Evolutionary conservation across 495 filamentous ascomycete species (phyloP).

Genomic region (Xylaria palmicola): DNA sequence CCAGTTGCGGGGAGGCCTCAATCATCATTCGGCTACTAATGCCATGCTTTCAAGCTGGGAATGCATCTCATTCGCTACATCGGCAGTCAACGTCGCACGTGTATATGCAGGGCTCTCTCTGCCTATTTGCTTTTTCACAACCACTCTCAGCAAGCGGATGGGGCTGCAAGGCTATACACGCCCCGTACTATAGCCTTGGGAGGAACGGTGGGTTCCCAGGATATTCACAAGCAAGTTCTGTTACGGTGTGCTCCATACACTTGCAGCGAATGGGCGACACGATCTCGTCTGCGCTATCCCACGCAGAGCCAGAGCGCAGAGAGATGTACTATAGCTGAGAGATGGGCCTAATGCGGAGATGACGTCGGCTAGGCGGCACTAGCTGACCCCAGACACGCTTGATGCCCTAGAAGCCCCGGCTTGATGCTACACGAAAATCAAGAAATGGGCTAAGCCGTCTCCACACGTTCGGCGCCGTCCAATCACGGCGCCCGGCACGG

Average conservation of each 20-base stretch:
- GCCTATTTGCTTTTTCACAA: background rate
- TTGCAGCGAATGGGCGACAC: too few species aligned
- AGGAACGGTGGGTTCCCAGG: background rate
- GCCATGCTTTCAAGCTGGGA: background rate
- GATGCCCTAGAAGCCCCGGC: background rate
- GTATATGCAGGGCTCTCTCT: background rate
- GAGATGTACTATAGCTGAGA: too few species aligned
- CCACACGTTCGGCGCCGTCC: background rate
- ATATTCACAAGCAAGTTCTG: background rate
- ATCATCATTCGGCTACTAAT: background rate
- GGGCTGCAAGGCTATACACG: background rate
- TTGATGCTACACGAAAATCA: conserved; percentile 19
- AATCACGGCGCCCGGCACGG: background rate
- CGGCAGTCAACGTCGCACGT: background rate
- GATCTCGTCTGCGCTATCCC: background rate
- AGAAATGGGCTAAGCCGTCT: conserved; percentile 12
- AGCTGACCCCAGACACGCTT: background rate
- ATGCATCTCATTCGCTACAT: background rate
- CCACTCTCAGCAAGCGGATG: conserved; percentile 1
- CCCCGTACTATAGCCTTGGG: background rate
- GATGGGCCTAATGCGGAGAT: conserved; percentile 8
- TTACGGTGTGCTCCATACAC: too few species aligned
- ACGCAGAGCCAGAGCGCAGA: background rate
- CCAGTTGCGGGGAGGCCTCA: background rate
- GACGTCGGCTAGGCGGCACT: conserved; percentile 3